These are phyloP conservation scores for Magnusiomyces suaveolens DNA, from an alignment of 1,139 yeast species.

Conservation along the genomic window DNA sequence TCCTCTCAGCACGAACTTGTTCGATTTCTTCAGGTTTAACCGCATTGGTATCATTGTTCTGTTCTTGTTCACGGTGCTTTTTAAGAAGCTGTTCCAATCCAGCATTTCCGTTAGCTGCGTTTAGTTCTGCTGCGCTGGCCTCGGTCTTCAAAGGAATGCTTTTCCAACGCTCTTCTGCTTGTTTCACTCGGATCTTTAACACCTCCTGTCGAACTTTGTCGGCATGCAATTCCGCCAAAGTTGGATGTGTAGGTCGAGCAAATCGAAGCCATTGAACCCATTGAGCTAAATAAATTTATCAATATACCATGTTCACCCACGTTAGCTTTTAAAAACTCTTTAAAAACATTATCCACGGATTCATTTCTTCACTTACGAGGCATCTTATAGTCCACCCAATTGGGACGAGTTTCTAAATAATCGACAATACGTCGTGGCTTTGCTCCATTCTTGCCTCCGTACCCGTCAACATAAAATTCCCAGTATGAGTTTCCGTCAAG, in stretches of 20 bases:
- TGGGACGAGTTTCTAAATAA: conserved; percentile 27
- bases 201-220: conserved; percentile 51
- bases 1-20: background rate
- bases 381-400: conserved; percentile 36
- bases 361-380: conserved; percentile 26
- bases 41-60: background rate
- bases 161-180: conserved; percentile 55
- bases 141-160: conserved; percentile 29
- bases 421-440: conserved; percentile 36
- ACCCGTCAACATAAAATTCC: conserved; percentile 50
- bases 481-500: conserved; percentile 75
- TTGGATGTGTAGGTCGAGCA: conserved; percentile 52
- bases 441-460: conserved; percentile 21
- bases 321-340: background rate
- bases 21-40: background rate
- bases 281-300: conserved; percentile 50
- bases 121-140: background rate
- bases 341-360: background rate
- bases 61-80: background rate
- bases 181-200: conserved; percentile 47
- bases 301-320: conserved; percentile 39
- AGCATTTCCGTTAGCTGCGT: background rate
- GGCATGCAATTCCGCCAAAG: conserved; percentile 47
- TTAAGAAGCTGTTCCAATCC: background rate
- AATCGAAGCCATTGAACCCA: conserved; percentile 77